phyloP scores from a whole-genome alignment of 2,329 filamentous ascomycete species.

The Helminthosporium solani region DNA sequence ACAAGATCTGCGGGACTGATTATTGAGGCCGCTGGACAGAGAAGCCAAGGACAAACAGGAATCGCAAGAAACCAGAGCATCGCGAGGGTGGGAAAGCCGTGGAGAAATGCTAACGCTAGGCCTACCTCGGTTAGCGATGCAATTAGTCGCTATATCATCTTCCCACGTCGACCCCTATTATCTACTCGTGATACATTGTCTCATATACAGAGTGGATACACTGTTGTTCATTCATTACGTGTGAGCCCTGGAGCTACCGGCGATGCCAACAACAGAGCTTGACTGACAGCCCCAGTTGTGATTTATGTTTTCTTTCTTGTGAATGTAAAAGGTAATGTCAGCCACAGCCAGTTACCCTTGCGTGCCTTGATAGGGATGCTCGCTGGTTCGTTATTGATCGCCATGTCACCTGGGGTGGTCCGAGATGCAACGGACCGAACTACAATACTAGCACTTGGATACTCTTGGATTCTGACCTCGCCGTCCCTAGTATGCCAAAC shows the following conservation, averaged over 20 bases:
- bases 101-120: neutral
- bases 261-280: neutral
- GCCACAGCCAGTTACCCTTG: neutral
- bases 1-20: too few relatives aligned
- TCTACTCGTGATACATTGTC: too few relatives aligned
- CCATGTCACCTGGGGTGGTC: neutral
- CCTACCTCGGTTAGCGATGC: neutral
- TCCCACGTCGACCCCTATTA: too few relatives aligned
- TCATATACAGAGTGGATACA: too few relatives aligned
- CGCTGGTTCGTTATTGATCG: neutral
- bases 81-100: too few relatives aligned
- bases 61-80: too few relatives aligned
- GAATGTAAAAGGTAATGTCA: neutral
- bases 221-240: too few relatives aligned
- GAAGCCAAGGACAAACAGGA: too few relatives aligned
- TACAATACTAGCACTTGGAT: neutral
- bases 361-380: neutral
- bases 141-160: neutral
- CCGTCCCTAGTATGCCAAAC: neutral
- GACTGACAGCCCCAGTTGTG: neutral
- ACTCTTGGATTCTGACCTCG: neutral
- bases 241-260: too few relatives aligned
- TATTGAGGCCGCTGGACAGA: too few relatives aligned
- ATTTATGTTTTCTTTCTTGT: neutral
- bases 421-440: too few relatives aligned